A percentile compares a stretch with the other conserved stretches of the same genome.
These are phyloP conservation scores for Galeopsis tetrahit DNA, from an alignment of 257 asterid genomes.

Conservation along the genomic window DNA sequence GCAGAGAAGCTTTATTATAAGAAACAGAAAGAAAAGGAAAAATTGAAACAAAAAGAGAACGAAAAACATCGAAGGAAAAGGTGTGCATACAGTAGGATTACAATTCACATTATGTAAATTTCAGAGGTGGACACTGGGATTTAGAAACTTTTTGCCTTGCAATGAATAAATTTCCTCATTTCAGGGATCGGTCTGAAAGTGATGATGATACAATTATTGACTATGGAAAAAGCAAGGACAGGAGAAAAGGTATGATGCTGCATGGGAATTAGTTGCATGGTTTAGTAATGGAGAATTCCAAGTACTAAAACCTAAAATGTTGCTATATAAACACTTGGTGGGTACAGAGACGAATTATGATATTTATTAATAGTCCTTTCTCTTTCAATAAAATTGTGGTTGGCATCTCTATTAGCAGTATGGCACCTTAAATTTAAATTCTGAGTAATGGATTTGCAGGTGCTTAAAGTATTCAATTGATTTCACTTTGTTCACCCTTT, in stretches of 20 bases:
- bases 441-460: neutral
- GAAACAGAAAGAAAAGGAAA: conserved; percentile 76
- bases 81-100: conserved; percentile 36
- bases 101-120: neutral
- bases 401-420: neutral
- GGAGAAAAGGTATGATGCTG: conserved; percentile 64
- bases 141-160: conserved; percentile 15
- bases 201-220: conserved; percentile 53
- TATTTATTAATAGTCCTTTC: neutral
- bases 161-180: conserved; percentile 33
- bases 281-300: neutral
- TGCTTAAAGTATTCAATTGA: neutral
- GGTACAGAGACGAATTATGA: neutral
- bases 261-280: conserved; percentile 13
- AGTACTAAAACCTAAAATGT: neutral
- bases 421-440: neutral
- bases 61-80: conserved; percentile 62
- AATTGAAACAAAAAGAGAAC: conserved; percentile 45
- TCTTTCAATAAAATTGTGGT: neutral
- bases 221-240: conserved; percentile 49
- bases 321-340: neutral
- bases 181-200: conserved; percentile 75
- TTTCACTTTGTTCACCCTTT: neutral
- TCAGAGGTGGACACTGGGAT: conserved; percentile 7
- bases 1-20: conserved; percentile 87